Conservation (phyloP, 176 grass and related monocot genomes). For the Oryza glaberrima region DNA sequence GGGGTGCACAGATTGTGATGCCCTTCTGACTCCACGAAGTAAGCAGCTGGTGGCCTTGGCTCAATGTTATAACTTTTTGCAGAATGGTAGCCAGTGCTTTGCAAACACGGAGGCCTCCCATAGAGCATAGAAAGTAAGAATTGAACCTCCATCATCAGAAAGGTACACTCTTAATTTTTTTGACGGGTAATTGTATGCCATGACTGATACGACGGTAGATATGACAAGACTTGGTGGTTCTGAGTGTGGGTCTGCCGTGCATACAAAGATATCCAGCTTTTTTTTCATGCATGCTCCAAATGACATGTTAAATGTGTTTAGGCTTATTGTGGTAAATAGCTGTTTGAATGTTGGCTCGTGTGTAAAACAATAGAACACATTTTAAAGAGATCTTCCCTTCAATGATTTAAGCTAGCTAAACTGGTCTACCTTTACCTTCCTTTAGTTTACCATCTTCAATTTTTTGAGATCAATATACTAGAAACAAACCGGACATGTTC, state of each 20-base stretch:
- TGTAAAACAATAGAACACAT: background rate
- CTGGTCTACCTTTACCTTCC: background rate
- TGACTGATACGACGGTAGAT: constrained; percentile 62
- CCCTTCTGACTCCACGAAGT: constrained; percentile 50
- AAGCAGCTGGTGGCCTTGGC: constrained; percentile 63
- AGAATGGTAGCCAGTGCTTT: constrained; percentile 73
- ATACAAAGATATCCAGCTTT: constrained; percentile 69
- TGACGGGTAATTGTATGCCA: constrained; percentile 71
- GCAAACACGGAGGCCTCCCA: constrained; percentile 66
- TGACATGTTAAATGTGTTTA: background rate
- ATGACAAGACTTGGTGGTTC: constrained; percentile 78
- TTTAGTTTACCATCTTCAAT: background rate
- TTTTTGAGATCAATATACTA: background rate
- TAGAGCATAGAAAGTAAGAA: constrained; percentile 74
- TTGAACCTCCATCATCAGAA: constrained; percentile 70
- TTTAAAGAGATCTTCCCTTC: background rate
- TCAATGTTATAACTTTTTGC: constrained; percentile 64
- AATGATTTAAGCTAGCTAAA: background rate
- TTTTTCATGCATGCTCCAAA: constrained; percentile 44
- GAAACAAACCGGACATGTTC: background rate
- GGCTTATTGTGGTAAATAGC: background rate
- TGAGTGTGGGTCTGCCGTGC: constrained; percentile 59
- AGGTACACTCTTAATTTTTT: constrained; percentile 74
- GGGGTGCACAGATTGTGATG: background rate
- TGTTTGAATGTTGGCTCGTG: background rate